Percentiles rank a stretch among this genome's conserved stretches.
phyloP scores from a whole-genome alignment of 192 early-diverging fungal species.

The Coemansia sp. region DNA sequence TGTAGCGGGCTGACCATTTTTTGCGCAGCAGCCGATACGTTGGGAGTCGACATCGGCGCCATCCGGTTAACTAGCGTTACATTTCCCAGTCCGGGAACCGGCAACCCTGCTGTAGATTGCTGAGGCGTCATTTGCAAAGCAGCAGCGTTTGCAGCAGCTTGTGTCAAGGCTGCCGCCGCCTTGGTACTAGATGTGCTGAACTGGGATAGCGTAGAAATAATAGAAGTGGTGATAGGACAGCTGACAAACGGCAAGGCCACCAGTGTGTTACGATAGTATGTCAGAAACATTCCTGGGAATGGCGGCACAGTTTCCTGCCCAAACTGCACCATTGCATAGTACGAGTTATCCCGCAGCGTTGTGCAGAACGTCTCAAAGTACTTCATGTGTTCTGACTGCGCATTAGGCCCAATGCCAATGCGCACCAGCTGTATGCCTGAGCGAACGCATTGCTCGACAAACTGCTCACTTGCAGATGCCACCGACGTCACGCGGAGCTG shows the following conservation, averaged over 20 bases:
- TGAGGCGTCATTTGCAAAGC: conserved; percentile 32
- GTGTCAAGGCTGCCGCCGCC: background rate
- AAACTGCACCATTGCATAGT: conserved; percentile 22
- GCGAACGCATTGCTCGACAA: conserved; percentile 33
- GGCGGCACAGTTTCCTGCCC: conserved; percentile 5
- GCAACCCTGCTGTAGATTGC: conserved; percentile 13
- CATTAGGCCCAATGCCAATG: conserved; percentile 15
- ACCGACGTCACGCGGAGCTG: conserved; percentile 20
- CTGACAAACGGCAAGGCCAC: conserved; percentile 32
- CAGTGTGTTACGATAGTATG: conserved; percentile 18
- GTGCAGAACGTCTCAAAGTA: conserved; percentile 44
- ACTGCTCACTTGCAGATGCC: conserved; percentile 15
- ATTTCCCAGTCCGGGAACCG: conserved; percentile 9
- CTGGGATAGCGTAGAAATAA: conserved; percentile 17
- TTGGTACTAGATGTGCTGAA: background rate
- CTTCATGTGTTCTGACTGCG: conserved; percentile 19
- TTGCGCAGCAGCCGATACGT: conserved; percentile 10
- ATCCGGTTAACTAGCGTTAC: background rate
- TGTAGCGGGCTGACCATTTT: conserved; percentile 46
- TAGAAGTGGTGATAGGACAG: conserved; percentile 15
- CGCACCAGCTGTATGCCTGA: conserved; percentile 28
- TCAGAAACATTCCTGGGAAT: conserved; percentile 31
- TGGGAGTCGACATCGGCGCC: conserved; percentile 1
- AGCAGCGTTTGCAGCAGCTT: background rate
- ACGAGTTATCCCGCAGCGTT: conserved; percentile 34